A percentile compares a stretch with the other conserved stretches of the same genome.
These are phyloP conservation scores for Candida tammaniensis DNA, from an alignment of 805 yeast genomes.

Conservation along the genomic window DNA sequence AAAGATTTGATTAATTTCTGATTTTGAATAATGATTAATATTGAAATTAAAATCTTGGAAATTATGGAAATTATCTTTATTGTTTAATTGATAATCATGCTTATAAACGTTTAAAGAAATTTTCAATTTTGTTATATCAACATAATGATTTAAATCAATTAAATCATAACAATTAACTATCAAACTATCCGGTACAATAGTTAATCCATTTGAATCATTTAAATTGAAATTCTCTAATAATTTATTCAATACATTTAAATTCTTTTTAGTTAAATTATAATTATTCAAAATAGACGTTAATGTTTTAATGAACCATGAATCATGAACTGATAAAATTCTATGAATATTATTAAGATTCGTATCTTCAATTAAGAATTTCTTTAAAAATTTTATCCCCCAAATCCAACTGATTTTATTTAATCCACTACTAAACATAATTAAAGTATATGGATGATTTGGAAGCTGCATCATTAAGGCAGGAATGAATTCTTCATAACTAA, in stretches of 20 bases:
- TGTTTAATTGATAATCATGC: slow-evolving; percentile 53
- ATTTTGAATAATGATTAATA: not conserved
- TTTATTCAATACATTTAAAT: slow-evolving; percentile 24
- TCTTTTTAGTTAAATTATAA: slow-evolving; percentile 41
- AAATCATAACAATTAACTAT: slow-evolving; percentile 47
- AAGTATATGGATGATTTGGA: slow-evolving; percentile 61
- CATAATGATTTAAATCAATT: slow-evolving; percentile 51
- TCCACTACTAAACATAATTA: slow-evolving; percentile 82
- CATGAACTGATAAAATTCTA: slow-evolving; percentile 80
- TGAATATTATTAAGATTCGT: slow-evolving; percentile 48
- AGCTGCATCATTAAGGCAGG: slow-evolving; percentile 52
- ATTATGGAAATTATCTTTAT: slow-evolving; percentile 1
- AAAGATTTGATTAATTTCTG: slow-evolving; percentile 8
- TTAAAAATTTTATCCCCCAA: slow-evolving; percentile 58
- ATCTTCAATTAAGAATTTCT: slow-evolving; percentile 50
- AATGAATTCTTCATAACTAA: slow-evolving; percentile 50
- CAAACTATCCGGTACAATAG: slow-evolving; percentile 1
- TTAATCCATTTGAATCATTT: not conserved
- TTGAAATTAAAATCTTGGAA: slow-evolving; percentile 2
- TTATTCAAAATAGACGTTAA: slow-evolving; percentile 69
- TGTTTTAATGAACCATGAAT: slow-evolving; percentile 83
- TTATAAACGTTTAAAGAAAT: slow-evolving; percentile 74
- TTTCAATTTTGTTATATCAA: slow-evolving; percentile 76
- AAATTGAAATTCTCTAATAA: slow-evolving; percentile 23
- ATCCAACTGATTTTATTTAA: slow-evolving; percentile 65